Evolutionary conservation across 768 basidiomycete genomes (phyloP).

Genomic region (Pleurotus sapidus): DNA sequence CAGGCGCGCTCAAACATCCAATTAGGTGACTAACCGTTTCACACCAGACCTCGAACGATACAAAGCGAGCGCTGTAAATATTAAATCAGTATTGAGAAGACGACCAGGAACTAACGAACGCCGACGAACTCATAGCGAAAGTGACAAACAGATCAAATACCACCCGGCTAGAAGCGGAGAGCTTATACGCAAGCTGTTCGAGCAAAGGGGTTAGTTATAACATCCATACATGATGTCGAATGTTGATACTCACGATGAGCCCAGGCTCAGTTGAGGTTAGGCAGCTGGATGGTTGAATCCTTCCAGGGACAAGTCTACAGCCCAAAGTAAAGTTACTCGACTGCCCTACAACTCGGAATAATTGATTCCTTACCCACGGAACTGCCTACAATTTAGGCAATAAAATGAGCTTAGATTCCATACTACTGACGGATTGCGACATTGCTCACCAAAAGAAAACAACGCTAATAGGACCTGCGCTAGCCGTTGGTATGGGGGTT

Average conservation of each 20-base stretch:
- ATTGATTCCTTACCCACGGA: not conserved
- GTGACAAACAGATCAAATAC: conserved; percentile 3
- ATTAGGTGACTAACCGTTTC: not conserved
- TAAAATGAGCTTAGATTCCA: not conserved
- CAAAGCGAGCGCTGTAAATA: not conserved
- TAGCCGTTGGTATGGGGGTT: too few species aligned
- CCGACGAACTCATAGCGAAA: not conserved
- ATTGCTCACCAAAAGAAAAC: conserved; percentile 1
- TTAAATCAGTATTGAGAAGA: not conserved
- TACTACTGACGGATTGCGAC: not conserved
- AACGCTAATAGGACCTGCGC: not conserved
- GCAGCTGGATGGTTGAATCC: conserved; percentile 3
- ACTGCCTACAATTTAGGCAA: not conserved
- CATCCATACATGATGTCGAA: not conserved
- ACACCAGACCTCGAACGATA: not conserved
- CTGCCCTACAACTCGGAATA: too few species aligned
- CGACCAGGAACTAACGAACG: not conserved
- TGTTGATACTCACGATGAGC: not conserved
- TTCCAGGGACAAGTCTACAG: not conserved
- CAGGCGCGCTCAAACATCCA: not conserved
- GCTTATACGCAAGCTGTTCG: not conserved
- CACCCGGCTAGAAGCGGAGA: not conserved
- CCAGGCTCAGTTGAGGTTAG: not conserved
- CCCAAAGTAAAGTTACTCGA: not conserved
- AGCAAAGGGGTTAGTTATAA: not conserved